A percentile compares a stretch with the other conserved stretches of the same genome.
phyloP scores from a whole-genome alignment of 2,329 filamentous ascomycete genomes.

The Cadophora luteo-olivacea region DNA sequence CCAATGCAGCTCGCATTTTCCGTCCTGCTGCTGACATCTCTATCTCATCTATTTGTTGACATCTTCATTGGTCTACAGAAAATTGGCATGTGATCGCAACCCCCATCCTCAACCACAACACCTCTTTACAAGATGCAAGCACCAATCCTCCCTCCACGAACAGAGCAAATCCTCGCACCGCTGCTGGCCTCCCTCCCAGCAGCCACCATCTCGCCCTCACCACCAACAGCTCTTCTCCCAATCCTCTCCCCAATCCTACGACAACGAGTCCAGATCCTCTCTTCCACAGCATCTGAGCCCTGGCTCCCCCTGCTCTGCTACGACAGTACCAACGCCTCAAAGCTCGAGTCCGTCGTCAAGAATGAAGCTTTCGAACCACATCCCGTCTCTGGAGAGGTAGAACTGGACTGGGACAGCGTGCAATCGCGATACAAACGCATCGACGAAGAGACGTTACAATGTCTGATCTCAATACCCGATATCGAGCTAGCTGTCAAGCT shows the following conservation, averaged over 20 bases:
- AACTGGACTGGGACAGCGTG: conserved; percentile 70
- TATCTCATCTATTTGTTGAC: conserved; percentile 5
- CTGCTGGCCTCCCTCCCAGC: conserved; percentile 66
- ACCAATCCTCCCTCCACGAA: conserved; percentile 52
- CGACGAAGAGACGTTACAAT: conserved; percentile 77
- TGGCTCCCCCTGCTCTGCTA: conserved; percentile 80
- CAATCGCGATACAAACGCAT: conserved; percentile 69
- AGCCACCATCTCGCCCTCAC: conserved; percentile 62
- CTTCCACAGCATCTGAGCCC: conserved; percentile 63
- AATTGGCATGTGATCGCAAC: conserved; percentile 35
- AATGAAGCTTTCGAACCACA: conserved; percentile 76
- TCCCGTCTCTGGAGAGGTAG: conserved; percentile 79
- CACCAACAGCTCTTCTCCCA: conserved; percentile 62
- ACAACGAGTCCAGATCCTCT: conserved; percentile 70
- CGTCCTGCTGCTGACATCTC: background rate
- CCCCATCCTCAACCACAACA: conserved; percentile 13
- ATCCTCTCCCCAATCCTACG: conserved; percentile 70
- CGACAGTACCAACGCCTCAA: conserved; percentile 57
- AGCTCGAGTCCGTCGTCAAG: conserved; percentile 66
- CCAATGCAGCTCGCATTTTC: background rate
- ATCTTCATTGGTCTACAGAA: conserved; percentile 12
- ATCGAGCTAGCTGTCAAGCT: conserved; percentile 69
- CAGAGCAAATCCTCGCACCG: conserved; percentile 57
- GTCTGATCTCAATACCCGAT: conserved; percentile 65
- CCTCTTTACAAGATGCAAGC: conserved; percentile 33